These are phyloP conservation scores for Beta corolliflora DNA, from an alignment of 179 eudicot species.

Conservation along the genomic window DNA sequence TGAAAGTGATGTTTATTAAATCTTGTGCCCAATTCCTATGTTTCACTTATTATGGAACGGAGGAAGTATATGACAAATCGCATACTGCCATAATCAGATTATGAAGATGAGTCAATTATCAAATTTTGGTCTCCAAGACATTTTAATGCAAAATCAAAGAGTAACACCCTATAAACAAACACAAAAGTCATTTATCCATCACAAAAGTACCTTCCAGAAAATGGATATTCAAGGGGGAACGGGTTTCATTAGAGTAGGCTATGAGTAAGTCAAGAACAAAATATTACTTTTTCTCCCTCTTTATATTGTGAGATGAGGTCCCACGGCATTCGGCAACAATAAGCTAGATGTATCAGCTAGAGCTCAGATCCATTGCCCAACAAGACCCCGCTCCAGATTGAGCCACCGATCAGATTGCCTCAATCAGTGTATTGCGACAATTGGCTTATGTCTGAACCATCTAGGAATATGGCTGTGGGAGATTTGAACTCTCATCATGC, in stretches of 20 bases:
- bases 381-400: not conserved
- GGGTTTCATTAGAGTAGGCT: not conserved
- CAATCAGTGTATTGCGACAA: not conserved
- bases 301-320: not conserved
- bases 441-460: not conserved
- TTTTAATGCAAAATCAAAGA: not conserved
- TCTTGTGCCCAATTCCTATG: too few species aligned
- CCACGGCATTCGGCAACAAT: not conserved
- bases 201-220: not conserved
- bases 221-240: not conserved
- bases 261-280: not conserved
- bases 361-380: not conserved
- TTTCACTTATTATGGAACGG: too few species aligned
- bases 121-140: not conserved
- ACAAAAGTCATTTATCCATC: not conserved
- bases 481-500: not conserved
- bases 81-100: too few species aligned
- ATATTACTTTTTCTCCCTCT: not conserved
- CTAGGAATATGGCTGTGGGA: not conserved
- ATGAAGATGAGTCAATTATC: not conserved
- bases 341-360: not conserved
- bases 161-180: not conserved
- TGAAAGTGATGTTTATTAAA: too few species aligned
- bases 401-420: not conserved
- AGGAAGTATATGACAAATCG: too few species aligned